These are phyloP conservation scores for Blastosporella zonata DNA, from an alignment of 1,284 basidiomycete species.

Conservation along the genomic window DNA sequence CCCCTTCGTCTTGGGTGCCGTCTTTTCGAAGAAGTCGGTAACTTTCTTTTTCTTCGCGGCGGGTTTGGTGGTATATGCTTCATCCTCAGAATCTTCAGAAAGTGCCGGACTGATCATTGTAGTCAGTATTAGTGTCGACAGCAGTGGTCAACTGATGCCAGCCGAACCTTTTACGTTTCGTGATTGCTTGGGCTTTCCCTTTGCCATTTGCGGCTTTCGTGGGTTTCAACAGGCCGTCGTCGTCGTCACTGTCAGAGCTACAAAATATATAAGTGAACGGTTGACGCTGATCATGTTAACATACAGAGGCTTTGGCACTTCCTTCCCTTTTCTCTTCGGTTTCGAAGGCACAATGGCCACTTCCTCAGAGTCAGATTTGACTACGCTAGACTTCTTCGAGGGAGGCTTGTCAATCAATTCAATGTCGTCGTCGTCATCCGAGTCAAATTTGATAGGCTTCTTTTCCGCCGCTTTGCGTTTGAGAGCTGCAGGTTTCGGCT, in stretches of 20 bases:
- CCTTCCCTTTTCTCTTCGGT: conserved; percentile 31
- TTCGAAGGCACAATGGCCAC: conserved; percentile 25
- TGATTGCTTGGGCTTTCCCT: conserved; percentile 31
- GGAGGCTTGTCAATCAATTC: conserved; percentile 14
- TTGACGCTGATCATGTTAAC: neutral
- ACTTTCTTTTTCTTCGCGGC: conserved; percentile 50
- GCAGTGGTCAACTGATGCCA: neutral
- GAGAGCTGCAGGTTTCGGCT: conserved; percentile 48
- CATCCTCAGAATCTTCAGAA: conserved; percentile 43
- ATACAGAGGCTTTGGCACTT: conserved; percentile 12
- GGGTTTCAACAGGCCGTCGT: conserved; percentile 11
- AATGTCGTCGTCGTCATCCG: conserved; percentile 13
- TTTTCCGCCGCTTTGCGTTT: conserved; percentile 27
- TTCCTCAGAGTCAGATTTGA: conserved; percentile 28
- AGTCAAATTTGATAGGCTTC: conserved; percentile 12
- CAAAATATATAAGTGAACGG: neutral
- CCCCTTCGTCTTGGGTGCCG: conserved; percentile 35
- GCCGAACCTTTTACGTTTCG: conserved; percentile 56
- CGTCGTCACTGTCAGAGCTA: conserved; percentile 15
- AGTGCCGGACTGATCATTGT: conserved; percentile 27
- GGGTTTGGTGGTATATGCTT: conserved; percentile 39
- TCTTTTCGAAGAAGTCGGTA: conserved; percentile 62
- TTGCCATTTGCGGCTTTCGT: conserved; percentile 25
- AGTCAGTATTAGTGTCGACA: conserved; percentile 13
- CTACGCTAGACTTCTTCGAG: conserved; percentile 19